Evolutionary conservation across 139 green algal genomes (phyloP).

Genomic region (Pycnococcus provasolii): DNA sequence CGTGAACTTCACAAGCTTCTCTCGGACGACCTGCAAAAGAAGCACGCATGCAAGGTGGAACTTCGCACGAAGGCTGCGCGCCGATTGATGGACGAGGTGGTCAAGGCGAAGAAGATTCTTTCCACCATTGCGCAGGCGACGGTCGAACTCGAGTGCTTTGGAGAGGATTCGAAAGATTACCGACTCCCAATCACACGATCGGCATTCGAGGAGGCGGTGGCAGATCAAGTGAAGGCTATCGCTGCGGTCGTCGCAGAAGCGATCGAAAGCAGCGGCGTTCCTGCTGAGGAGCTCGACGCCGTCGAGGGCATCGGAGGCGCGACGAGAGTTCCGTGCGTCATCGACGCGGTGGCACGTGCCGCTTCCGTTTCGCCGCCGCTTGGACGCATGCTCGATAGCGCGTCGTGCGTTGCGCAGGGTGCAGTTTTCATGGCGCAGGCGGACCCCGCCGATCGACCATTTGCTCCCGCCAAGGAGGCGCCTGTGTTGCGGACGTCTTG

Average conservation of each 20-base stretch:
- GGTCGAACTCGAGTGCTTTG: constrained; percentile 1
- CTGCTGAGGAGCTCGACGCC: not conserved
- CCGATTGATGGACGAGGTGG: not conserved
- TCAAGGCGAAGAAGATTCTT: constrained; percentile 1
- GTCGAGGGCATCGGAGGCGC: not conserved
- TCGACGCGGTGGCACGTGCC: not conserved
- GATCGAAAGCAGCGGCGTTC: not conserved
- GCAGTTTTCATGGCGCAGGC: not conserved
- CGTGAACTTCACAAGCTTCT: not conserved
- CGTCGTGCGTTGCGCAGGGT: not conserved
- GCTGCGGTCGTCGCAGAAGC: not conserved
- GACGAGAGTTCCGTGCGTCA: not conserved
- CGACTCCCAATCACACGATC: not conserved
- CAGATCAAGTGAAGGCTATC: not conserved
- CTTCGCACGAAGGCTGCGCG: not conserved
- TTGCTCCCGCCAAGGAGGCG: not conserved
- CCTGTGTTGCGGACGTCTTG: not conserved
- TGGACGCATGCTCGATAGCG: not conserved
- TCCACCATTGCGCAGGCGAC: not conserved
- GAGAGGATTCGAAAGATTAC: not conserved
- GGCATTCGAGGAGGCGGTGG: not conserved
- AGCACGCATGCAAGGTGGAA: not conserved
- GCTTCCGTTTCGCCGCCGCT: not conserved
- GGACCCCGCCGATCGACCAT: not conserved
- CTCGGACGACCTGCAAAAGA: not conserved